Evolutionary conservation across 805 yeast species (phyloP).

Genomic region (Barnettozyma sucrosica): DNA sequence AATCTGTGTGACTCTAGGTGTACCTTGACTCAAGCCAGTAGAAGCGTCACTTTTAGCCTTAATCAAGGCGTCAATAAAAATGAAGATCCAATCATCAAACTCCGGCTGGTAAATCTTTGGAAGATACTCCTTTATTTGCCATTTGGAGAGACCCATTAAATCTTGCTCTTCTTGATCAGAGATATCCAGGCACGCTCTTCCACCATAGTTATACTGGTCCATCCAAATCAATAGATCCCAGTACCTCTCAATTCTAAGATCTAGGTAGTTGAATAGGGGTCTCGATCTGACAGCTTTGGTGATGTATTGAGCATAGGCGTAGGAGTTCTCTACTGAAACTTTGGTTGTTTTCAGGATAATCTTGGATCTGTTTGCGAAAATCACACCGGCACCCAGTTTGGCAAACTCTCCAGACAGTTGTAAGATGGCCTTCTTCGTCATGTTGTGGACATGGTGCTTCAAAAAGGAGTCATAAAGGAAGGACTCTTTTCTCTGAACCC

Average conservation of each 20-base stretch:
- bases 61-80: conserved; percentile 65
- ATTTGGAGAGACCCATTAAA: conserved; percentile 43
- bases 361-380: conserved; percentile 76
- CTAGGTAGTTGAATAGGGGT: conserved; percentile 79
- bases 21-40: conserved; percentile 28
- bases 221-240: conserved; percentile 97
- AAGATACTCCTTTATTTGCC: conserved; percentile 75
- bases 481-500: conserved; percentile 80
- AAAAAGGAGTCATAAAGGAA: conserved; percentile 69
- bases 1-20: conserved; percentile 69
- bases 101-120: conserved; percentile 76
- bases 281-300: conserved; percentile 71
- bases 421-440: conserved; percentile 74
- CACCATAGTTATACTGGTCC: conserved; percentile 87
- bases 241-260: conserved; percentile 62
- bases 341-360: conserved; percentile 70
- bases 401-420: conserved; percentile 78
- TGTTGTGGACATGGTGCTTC: conserved; percentile 81
- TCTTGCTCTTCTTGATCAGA: conserved; percentile 34
- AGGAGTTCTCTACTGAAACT: conserved; percentile 75
- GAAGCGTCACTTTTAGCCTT: conserved; percentile 40
- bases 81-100: conserved; percentile 80
- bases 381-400: conserved; percentile 69
- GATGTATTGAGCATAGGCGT: conserved; percentile 84
- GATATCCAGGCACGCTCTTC: conserved; percentile 43